Base-by-base conservation (phyloP, 2,329 filamentous ascomycete species). In the Monosporascus sp. region DNA sequence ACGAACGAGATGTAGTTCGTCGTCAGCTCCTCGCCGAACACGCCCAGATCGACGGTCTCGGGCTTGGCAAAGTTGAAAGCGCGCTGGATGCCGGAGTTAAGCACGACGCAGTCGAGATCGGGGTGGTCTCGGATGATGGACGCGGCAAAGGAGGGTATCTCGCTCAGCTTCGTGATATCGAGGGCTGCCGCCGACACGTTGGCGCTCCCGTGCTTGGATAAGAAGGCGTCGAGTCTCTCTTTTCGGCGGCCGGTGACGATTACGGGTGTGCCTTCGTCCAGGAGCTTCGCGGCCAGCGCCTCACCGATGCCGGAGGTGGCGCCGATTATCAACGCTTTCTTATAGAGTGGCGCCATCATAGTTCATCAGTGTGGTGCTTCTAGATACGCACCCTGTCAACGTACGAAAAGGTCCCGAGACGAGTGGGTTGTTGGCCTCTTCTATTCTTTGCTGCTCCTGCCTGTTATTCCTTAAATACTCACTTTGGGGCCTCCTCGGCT, bases 51-150 rank as follows among this genome's bases (percentile, higher is more conserved):
- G 18, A 79, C 70, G 5, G 64, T 70, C 6, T 67, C 67, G 8
- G 77, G 77, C 24, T 69, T 62, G 9, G 68, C 62, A 56, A 80
- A 74, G 58, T 78, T 66, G 57, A 73, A 68, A 0, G 59, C 55
- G n/a, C 67, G 67, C 62, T 81, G 76, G 24, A 77, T 67, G 11
- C 77, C 78, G 5, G 77, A 72, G 61, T 81, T 81, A 44, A 81
- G 64, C 45, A 82, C 69, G 17, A 82, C 59, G 52, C 72, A 72
- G 62, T 81, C 79, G 37, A 82, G 70, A 51, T 77, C 74, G 1
- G 76, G 73, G 56, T 75, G 68, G 11, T 62, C 58, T 15, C 63
- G 55, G 7, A 68, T 65, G 35, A 76, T 58, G 15, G 64, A 67
- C 3, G 57, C 17, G 15, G 58, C 63, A 52, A 66, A 63, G 2